A percentile compares a stretch with the other conserved stretches of the same genome.
These are phyloP conservation scores for Orbilia ellipsospora DNA, from an alignment of 2,329 filamentous ascomycete species.

Conservation along the genomic window DNA sequence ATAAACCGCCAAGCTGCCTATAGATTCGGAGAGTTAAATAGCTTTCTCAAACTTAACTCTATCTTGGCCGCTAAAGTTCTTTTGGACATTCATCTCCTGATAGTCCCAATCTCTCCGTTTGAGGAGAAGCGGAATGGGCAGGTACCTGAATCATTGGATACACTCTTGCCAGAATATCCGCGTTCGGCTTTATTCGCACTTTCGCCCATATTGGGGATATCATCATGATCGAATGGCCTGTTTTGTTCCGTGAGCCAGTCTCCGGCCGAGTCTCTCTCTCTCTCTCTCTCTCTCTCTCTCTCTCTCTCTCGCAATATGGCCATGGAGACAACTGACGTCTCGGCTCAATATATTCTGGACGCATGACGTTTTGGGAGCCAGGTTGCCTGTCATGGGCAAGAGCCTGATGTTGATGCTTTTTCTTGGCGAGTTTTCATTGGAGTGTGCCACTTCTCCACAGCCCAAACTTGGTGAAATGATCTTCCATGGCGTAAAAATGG, in stretches of 20 bases:
- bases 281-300: no score
- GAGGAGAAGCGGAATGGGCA: slow-evolving; percentile 12
- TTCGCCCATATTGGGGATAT: neutral
- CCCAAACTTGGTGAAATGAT: slow-evolving; percentile 33
- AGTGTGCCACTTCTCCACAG: neutral
- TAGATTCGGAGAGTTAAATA: slow-evolving; percentile 19
- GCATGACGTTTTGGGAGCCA: slow-evolving; percentile 7
- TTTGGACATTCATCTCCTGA: neutral
- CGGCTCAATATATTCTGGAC: neutral
- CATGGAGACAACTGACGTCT: slow-evolving; percentile 14
- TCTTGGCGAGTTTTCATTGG: neutral
- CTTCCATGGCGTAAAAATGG: slow-evolving; percentile 5
- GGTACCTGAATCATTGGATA: slow-evolving; percentile 7
- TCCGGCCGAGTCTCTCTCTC: neutral
- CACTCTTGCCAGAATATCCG: neutral
- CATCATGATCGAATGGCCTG: slow-evolving; percentile 11
- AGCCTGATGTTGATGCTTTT: neutral
- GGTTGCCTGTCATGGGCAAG: slow-evolving; percentile 12
- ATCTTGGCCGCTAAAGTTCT: neutral
- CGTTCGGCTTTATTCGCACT: slow-evolving; percentile 1
- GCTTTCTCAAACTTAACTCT: neutral
- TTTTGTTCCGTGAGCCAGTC: neutral
- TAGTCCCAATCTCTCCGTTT: slow-evolving; percentile 6
- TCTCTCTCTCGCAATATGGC: neutral
- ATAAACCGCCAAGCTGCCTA: slow-evolving; percentile 29